Evolutionary conservation across 2,329 filamentous ascomycete genomes (phyloP), one percentile per base, ranked within the genome.

Genomic region (Aspergillus brasiliensis): DNA sequence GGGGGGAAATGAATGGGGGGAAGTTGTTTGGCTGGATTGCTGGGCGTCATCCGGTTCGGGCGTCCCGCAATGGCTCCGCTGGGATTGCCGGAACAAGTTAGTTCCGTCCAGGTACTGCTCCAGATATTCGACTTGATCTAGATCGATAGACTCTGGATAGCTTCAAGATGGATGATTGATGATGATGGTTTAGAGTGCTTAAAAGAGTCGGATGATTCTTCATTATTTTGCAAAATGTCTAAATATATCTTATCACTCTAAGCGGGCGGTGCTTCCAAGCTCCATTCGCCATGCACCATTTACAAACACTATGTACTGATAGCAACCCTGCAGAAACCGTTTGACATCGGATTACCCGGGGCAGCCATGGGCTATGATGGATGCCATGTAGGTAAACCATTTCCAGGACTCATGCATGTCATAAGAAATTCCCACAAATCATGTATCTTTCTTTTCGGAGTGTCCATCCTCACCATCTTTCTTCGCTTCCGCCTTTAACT

Each of bases 401-500:
- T 46, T 38, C 15, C 19, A 17, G 19, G 49, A n/a, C 13, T 27
- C 37, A n/a, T 15, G n/a, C 28, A 11, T 15, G 4, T 17, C 25
- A 23, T 13, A 15, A 15, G 1, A 15, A 5, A 34, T 34, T 5
- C 31, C 31, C 31, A 10, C 34, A 21, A 34, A 21, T 67, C 56
- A 71, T 58, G 51, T 61, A n/a, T 70, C 51, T 44, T 73, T 72
- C 58, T 70, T 69, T 28, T 66, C 47, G 4, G 54, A 58, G 2
- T 25, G 6, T 54, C 34, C 56, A 11, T 62, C 53, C n/a, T 46
- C 59, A 5, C 59, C 31, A 2, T 57, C 58, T 37, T 71, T 55
- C 25, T 71, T 61, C 37, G 66, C 60, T 44, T 71, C 57, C 8
- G 67, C 59, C 38, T 71, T 60, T 8, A 80, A 66, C 40, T 77